phyloP scores from a whole-genome alignment of 2,329 filamentous ascomycete genomes.

The Xylaria multiplex region DNA sequence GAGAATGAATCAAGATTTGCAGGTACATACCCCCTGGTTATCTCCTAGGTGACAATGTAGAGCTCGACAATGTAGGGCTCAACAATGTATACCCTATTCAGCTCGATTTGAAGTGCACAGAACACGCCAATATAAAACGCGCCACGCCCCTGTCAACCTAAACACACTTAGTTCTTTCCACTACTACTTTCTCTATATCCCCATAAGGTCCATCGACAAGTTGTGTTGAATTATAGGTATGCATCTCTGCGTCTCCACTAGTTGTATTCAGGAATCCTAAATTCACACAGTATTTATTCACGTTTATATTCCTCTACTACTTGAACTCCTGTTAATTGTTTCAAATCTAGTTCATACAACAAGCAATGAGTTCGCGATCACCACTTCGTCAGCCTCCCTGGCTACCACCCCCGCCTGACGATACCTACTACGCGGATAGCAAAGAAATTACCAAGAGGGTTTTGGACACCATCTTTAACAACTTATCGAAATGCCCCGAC shows the following conservation, averaged over 20 bases:
- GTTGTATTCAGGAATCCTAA: neutral
- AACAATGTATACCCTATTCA: neutral
- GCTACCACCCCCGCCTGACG: neutral
- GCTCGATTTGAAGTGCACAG: too few relatives aligned
- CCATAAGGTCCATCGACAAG: too few relatives aligned
- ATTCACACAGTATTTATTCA: neutral
- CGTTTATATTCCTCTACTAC: neutral
- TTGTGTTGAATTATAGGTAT: neutral
- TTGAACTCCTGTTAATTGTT: neutral
- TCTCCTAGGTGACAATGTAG: neutral
- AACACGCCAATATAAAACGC: neutral
- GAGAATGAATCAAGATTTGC: neutral
- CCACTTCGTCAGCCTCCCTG: neutral
- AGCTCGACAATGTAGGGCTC: too few relatives aligned
- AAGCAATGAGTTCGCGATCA: neutral
- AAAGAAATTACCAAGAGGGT: neutral
- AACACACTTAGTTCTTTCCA: neutral
- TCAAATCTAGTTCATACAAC: neutral
- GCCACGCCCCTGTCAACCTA: neutral
- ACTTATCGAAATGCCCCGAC: slow-evolving; percentile 11
- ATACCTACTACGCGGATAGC: neutral
- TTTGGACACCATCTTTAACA: slow-evolving; percentile 17
- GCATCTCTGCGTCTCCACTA: neutral
- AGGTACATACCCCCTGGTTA: neutral
- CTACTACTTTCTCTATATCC: too few relatives aligned